Evolutionary conservation across 2,329 filamentous ascomycete genomes (phyloP).

Genomic region (Neonectria magnoliae): DNA sequence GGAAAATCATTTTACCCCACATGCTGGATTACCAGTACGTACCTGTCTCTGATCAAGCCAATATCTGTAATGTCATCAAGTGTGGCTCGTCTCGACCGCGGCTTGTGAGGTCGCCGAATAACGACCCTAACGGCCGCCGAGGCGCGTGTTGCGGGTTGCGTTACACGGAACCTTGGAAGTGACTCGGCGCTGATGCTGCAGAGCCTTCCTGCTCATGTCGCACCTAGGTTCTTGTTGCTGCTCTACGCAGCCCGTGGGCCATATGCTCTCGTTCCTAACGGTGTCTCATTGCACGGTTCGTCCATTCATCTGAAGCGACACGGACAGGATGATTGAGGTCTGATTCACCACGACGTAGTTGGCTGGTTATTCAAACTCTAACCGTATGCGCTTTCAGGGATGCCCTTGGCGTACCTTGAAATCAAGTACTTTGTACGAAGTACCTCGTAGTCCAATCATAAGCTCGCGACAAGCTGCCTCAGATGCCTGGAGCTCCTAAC

Average conservation of each 20-base stretch:
- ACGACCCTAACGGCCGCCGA: neutral
- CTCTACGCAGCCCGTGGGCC: neutral
- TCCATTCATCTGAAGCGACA: neutral
- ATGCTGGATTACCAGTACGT: neutral
- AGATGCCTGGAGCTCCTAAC: neutral
- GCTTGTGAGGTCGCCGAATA: neutral
- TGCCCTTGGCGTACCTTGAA: neutral
- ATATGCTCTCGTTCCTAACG: neutral
- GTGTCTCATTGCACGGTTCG: neutral
- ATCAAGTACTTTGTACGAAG: neutral
- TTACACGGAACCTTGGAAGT: neutral
- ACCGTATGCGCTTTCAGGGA: neutral
- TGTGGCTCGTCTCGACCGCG: conserved; percentile 5
- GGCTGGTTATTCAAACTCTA: neutral
- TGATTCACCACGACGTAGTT: neutral
- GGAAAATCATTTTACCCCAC: neutral
- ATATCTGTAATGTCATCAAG: neutral
- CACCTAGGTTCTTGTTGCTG: conserved; percentile 27
- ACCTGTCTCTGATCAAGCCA: neutral
- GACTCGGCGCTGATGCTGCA: neutral
- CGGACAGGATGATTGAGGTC: neutral
- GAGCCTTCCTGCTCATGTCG: conserved; percentile 8
- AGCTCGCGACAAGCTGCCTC: neutral
- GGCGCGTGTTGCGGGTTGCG: neutral
- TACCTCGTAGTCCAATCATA: neutral